Conservation (phyloP, 2,329 filamentous ascomycete genomes). For the Fusarium praegraminearum region DNA sequence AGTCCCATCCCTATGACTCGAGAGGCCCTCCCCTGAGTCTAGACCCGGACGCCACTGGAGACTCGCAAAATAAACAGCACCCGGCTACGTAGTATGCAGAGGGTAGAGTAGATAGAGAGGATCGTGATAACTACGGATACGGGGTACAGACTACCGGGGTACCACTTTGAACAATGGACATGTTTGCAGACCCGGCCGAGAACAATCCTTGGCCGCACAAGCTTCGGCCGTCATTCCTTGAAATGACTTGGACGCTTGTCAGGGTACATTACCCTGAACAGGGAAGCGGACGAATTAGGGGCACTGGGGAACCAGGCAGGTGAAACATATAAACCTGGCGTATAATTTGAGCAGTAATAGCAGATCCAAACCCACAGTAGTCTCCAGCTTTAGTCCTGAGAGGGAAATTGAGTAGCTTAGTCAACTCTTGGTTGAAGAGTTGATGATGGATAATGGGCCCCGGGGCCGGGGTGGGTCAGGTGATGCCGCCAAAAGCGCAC, state of each 20-base stretch:
- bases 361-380: not conserved
- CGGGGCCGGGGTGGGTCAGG: not conserved
- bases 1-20: not conserved
- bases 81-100: not conserved
- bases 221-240: constrained; percentile 2
- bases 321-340: not conserved
- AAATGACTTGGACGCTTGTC: not conserved
- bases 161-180: not conserved
- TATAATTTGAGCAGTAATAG: not conserved
- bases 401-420: not conserved
- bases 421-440: not conserved
- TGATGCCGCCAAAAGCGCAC: not conserved
- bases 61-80: not conserved
- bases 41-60: constrained; percentile 1
- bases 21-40: constrained; percentile 7
- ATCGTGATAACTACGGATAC: not conserved
- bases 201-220: constrained; percentile 12
- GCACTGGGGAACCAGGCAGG: not conserved
- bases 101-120: not conserved
- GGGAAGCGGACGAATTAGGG: not conserved
- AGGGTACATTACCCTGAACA: not conserved
- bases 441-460: not conserved
- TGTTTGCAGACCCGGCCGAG: not conserved
- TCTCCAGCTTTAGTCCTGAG: not conserved
- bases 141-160: not conserved